phyloP scores from a whole-genome alignment of 345 rosid genomes.

The Rhizophora apiculata region DNA sequence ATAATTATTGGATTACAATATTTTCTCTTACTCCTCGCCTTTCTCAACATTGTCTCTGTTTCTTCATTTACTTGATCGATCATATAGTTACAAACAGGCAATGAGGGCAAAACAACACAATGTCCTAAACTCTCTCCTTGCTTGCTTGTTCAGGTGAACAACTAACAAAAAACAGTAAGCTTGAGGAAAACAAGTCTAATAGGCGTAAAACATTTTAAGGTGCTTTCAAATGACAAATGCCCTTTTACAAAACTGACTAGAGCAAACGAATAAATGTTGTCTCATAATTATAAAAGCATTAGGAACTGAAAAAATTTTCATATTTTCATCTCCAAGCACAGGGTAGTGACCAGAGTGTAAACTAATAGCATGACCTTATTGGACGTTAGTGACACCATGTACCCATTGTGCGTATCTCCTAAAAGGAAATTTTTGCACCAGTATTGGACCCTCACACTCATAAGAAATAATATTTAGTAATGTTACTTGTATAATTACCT shows the following conservation, averaged over 20 bases:
- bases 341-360: neutral
- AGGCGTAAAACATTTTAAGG: too few species aligned
- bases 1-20: slow-evolving; percentile 56
- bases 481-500: slow-evolving; percentile 34
- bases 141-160: too few species aligned
- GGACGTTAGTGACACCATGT: too few species aligned
- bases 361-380: neutral
- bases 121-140: too few species aligned
- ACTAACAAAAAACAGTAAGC: too few species aligned
- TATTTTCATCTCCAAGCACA: too few species aligned
- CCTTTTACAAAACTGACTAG: too few species aligned
- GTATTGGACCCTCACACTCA: neutral
- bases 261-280: too few species aligned
- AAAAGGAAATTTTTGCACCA: neutral
- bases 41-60: slow-evolving; percentile 55
- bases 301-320: too few species aligned
- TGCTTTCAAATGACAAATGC: too few species aligned
- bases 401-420: neutral
- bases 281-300: too few species aligned
- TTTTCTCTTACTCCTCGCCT: slow-evolving; percentile 82
- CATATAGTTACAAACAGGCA: slow-evolving; percentile 15
- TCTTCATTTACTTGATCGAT: slow-evolving; percentile 57
- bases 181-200: too few species aligned
- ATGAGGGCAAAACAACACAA: neutral
- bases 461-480: neutral